Conservation (phyloP, 2,329 filamentous ascomycete species). For the Pseudocercospora macadamiae region DNA sequence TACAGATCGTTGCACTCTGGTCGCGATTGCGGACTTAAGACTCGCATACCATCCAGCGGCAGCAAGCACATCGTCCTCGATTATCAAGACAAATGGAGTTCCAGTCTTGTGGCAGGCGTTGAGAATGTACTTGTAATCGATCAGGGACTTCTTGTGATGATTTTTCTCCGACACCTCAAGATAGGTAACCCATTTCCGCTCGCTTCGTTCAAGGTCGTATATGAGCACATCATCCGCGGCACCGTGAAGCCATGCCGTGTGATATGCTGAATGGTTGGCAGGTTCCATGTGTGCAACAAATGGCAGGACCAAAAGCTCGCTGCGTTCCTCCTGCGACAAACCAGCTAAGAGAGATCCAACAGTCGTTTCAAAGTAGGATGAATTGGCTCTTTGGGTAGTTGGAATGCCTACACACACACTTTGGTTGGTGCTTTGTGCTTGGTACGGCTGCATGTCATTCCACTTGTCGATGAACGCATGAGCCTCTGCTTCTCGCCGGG, state of each 20-base stretch:
- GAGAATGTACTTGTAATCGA: constrained; percentile 50
- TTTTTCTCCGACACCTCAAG: constrained; percentile 37
- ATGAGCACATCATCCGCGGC: constrained; percentile 47
- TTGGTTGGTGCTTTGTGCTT: neutral
- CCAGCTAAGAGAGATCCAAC: constrained; percentile 51
- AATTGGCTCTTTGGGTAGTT: constrained; percentile 44
- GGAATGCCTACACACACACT: constrained; percentile 51
- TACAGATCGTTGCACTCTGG: neutral
- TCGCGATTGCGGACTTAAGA: constrained; percentile 30
- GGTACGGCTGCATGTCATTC: neutral
- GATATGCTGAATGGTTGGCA: constrained; percentile 44
- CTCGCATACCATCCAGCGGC: constrained; percentile 53
- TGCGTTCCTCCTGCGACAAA: constrained; percentile 45
- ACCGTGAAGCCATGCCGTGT: constrained; percentile 45
- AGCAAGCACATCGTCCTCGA: constrained; percentile 54
- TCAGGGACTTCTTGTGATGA: constrained; percentile 45
- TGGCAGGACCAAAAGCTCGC: constrained; percentile 46
- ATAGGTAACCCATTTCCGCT: constrained; percentile 40
- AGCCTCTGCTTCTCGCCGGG: neutral
- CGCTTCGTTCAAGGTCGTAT: constrained; percentile 42
- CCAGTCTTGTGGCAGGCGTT: constrained; percentile 43
- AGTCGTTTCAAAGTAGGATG: constrained; percentile 46
- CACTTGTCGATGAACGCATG: neutral
- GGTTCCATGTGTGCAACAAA: constrained; percentile 52
- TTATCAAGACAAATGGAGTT: constrained; percentile 47